Base-by-base conservation (phyloP, 768 basidiomycete genomes). In the Terana coerulea region DNA sequence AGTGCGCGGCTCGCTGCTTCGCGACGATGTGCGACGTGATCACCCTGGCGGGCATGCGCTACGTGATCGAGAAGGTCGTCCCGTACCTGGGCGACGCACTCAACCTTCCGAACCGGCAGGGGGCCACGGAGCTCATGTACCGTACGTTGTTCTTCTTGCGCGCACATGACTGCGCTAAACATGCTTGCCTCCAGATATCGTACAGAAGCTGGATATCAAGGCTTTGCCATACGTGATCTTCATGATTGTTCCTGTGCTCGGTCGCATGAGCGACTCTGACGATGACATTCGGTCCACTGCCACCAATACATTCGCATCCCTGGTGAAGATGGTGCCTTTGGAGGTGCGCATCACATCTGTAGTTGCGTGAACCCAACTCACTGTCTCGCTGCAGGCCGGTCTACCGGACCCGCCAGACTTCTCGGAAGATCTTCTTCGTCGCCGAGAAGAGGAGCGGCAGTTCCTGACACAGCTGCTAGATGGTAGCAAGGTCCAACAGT, bases 291-390 rank as follows among this genome's bases (percentile, higher is more conserved):
- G 97, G 24, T 83, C 95, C 25, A 83, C 92, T 2, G 86, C 97
- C 3, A 98, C 97, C n/a, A 94, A 93, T 63, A 95, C 94, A 0
- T 99, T 99, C 63, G 97, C 97, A 0, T 89, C 92, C 0, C 72
- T 99, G 15, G 91, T 99, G 55, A 98, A 98, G 74, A 95, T 99
- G 88, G 92, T 98, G 11, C 97, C 97, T 5, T 76, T 99, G 0
- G 97, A 98, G 80, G 94, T 93, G 55, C 54, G 76, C 59, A 19
- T 4, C 34, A 19, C 14, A 29, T 11, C 24, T 24, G 30, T 3
- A 43, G 5, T 50, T 14, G 17, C 24, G 5, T 12, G 29, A 19
- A 3, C n/a, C 4, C 44, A 48, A 14, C 30, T 33, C 21, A 5
- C 12, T 51, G 26, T 54, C 21, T 8, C 31, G 31, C 3, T 17